These are phyloP conservation scores for Hordeum marinum DNA, from an alignment of 176 grass and related monocot genomes.

Conservation along the genomic window DNA sequence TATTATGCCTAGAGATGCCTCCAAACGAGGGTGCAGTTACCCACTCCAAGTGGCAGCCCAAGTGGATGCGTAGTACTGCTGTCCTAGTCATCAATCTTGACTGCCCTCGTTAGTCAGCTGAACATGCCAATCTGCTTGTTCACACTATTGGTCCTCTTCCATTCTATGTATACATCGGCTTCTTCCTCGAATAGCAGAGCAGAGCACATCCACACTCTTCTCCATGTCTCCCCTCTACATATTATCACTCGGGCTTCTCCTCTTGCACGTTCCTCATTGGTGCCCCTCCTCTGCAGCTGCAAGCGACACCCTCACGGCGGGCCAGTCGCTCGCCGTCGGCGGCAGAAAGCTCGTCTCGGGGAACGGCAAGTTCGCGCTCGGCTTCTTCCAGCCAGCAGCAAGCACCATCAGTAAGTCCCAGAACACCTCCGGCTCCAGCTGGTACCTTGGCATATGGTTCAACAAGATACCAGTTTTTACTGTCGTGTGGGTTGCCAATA, in stretches of 20 bases:
- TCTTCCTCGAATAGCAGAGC: background rate
- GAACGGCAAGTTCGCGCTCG: constrained; percentile 41
- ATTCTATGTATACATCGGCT: background rate
- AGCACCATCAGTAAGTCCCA: background rate
- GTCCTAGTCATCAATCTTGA: background rate
- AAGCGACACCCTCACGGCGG: background rate
- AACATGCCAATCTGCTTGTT: background rate
- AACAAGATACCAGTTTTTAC: background rate
- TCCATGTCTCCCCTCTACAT: background rate
- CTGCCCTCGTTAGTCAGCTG: background rate
- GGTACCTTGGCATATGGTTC: background rate
- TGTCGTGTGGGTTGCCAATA: background rate
- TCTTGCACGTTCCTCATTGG: background rate
- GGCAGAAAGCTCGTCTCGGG: constrained; percentile 40
- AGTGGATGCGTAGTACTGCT: background rate
- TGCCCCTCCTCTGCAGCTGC: background rate
- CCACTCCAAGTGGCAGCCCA: background rate
- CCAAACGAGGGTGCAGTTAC: background rate
- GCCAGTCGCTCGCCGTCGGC: background rate
- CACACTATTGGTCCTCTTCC: background rate
- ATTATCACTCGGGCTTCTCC: background rate
- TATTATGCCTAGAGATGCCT: background rate
- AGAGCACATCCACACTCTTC: background rate
- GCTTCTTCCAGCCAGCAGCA: constrained; percentile 38
- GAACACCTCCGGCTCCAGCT: background rate